Conservation (phyloP, 2,329 filamentous ascomycete genomes). For the Pseudopithomyces maydicus region DNA sequence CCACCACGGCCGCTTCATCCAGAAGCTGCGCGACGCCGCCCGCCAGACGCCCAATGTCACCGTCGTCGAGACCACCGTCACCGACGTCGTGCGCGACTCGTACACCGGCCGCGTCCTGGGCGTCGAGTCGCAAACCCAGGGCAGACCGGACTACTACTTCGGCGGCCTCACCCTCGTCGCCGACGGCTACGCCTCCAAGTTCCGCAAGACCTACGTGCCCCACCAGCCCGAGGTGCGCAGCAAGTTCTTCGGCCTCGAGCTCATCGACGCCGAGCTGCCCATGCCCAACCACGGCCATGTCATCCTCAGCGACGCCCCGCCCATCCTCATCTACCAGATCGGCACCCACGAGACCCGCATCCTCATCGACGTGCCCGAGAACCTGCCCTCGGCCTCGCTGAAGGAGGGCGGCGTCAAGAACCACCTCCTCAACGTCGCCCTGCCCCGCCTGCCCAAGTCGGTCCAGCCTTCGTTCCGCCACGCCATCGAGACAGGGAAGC, state of each 20-base stretch:
- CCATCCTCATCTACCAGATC: conserved; percentile 95
- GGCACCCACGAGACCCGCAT: conserved; percentile 91
- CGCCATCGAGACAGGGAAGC: conserved; percentile 76
- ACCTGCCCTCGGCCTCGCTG: conserved; percentile 73
- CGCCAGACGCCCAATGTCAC: conserved; percentile 80
- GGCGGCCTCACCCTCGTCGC: conserved; percentile 85
- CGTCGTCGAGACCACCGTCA: conserved; percentile 87
- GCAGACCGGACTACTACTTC: conserved; percentile 75
- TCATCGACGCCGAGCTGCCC: conserved; percentile 84
- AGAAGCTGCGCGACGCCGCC: conserved; percentile 77
- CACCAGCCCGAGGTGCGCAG: conserved; percentile 73
- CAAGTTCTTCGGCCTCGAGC: conserved; percentile 92
- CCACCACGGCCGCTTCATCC: conserved; percentile 94
- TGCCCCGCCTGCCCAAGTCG: conserved; percentile 74
- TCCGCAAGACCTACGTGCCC: conserved; percentile 78
- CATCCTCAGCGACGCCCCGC: conserved; percentile 75
- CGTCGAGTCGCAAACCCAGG: conserved; percentile 74
- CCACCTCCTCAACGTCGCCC: conserved; percentile 78
- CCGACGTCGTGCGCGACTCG: conserved; percentile 72
- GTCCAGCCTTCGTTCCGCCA: conserved; percentile 75
- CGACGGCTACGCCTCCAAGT: conserved; percentile 91
- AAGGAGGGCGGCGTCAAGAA: conserved; percentile 81
- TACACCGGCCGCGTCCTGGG: conserved; percentile 76
- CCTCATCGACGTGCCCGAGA: conserved; percentile 83
- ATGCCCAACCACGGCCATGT: conserved; percentile 82